Conservation (phyloP, 495 filamentous ascomycete genomes). For the Aspergillus conjunctus region DNA sequence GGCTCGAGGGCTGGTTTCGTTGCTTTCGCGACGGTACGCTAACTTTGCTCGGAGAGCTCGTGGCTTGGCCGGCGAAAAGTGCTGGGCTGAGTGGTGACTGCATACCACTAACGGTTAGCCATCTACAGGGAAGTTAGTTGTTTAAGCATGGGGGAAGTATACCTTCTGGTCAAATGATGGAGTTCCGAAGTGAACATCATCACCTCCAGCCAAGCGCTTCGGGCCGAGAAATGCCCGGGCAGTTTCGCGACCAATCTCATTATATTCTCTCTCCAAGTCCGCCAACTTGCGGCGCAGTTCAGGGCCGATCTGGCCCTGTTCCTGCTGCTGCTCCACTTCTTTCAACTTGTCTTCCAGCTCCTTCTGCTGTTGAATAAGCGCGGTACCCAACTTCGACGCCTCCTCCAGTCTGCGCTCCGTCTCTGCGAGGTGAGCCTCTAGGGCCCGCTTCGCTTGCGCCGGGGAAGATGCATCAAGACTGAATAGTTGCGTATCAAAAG, state of each 20-base stretch:
- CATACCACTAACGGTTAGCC: conserved; percentile 14
- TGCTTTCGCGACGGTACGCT: conserved; percentile 81
- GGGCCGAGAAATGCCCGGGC: conserved; percentile 83
- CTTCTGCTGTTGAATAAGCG: conserved; percentile 80
- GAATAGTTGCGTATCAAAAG: conserved; percentile 78
- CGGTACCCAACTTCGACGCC: conserved; percentile 82
- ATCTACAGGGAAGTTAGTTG: conserved; percentile 2
- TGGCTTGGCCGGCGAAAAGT: conserved; percentile 82
- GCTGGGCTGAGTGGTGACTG: conserved; percentile 74
- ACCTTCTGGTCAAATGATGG: conserved; percentile 67
- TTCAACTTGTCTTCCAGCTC: conserved; percentile 77
- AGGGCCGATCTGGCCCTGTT: conserved; percentile 78
- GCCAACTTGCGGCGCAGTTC: conserved; percentile 80
- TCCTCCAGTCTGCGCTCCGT: conserved; percentile 89
- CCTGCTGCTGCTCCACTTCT: conserved; percentile 79
- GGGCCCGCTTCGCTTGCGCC: conserved; percentile 79
- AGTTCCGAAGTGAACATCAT: conserved; percentile 54
- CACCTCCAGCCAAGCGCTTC: conserved; percentile 73
- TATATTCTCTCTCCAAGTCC: conserved; percentile 91
- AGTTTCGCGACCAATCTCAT: conserved; percentile 88
- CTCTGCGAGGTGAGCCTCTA: conserved; percentile 89
- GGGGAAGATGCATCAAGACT: conserved; percentile 77
- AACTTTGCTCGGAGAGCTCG: conserved; percentile 85
- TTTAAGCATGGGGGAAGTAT: conserved; percentile 20
- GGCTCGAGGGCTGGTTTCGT: conserved; percentile 83